These are phyloP conservation scores for Tolypocladium tundrense DNA, from an alignment of 2,329 filamentous ascomycete species.

Conservation along the genomic window DNA sequence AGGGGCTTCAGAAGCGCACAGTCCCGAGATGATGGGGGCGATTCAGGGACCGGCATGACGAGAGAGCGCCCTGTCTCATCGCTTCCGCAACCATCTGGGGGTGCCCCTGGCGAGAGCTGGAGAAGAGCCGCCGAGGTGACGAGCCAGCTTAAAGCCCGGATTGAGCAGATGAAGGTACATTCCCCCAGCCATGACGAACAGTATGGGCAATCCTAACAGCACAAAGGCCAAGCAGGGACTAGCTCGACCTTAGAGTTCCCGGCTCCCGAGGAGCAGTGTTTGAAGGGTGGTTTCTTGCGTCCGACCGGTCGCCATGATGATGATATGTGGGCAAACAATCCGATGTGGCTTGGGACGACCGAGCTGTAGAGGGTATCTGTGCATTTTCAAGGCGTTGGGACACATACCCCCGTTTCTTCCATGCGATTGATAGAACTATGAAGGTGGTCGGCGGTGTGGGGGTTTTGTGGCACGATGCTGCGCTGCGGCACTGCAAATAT, in stretches of 20 bases:
- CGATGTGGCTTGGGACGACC: not conserved
- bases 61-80: constrained; percentile 24
- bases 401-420: constrained; percentile 18
- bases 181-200: not conserved
- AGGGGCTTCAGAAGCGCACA: constrained; percentile 36
- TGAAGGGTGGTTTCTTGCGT: not conserved
- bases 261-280: not conserved
- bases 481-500: not conserved
- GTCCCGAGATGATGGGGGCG: constrained; percentile 22
- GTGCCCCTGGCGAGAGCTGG: constrained; percentile 66
- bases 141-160: constrained; percentile 90
- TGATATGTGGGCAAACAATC: not conserved
- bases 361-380: constrained; percentile 6
- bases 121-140: constrained; percentile 95
- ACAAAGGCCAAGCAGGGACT: constrained; percentile 17
- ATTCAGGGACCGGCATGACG: constrained; percentile 14
- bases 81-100: constrained; percentile 22
- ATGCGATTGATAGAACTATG: constrained; percentile 7
- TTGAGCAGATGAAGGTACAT: constrained; percentile 90
- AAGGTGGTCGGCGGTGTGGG: not conserved
- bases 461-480: not conserved
- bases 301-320: constrained; percentile 1
- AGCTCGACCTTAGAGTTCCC: constrained; percentile 15
- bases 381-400: constrained; percentile 24
- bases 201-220: not conserved